These are phyloP conservation scores for Aquilaria yunnanensis DNA, from an alignment of 345 rosid species.

Conservation along the genomic window DNA sequence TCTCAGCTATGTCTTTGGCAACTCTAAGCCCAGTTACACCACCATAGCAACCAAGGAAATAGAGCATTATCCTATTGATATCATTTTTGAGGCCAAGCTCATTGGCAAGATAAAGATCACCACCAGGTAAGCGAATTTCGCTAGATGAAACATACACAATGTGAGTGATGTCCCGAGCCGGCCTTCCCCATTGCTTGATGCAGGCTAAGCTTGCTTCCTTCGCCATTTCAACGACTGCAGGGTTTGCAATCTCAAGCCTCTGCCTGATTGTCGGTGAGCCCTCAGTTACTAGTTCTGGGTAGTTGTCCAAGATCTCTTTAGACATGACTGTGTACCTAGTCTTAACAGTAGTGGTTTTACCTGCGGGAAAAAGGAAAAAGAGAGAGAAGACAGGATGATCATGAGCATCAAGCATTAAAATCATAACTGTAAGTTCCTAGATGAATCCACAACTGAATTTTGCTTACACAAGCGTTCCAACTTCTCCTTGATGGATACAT, in stretches of 20 bases:
- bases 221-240: constrained; percentile 88
- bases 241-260: constrained; percentile 82
- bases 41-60: constrained; percentile 88
- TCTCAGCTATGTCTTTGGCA: constrained; percentile 93
- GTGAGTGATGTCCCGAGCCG: constrained; percentile 72
- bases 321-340: constrained; percentile 90
- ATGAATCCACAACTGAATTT: background rate
- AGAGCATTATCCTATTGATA: constrained; percentile 77
- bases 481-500: constrained; percentile 67
- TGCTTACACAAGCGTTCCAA: constrained; percentile 77
- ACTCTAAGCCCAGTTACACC: constrained; percentile 92
- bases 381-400: background rate
- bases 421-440: background rate
- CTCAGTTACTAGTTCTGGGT: constrained; percentile 80
- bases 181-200: constrained; percentile 88
- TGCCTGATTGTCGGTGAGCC: constrained; percentile 80
- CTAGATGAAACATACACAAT: constrained; percentile 90
- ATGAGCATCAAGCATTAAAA: too few species aligned
- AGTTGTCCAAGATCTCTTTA: constrained; percentile 64
- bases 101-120: constrained; percentile 71
- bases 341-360: constrained; percentile 92
- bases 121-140: constrained; percentile 90
- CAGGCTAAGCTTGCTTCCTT: constrained; percentile 65
- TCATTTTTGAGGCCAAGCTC: constrained; percentile 65
- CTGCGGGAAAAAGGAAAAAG: constrained; percentile 24